Percentiles rank a stretch among this genome's conserved stretches.
Evolutionary conservation across 2,329 filamentous ascomycete species (phyloP).

Genomic region (Chaetomiaceae sp.): DNA sequence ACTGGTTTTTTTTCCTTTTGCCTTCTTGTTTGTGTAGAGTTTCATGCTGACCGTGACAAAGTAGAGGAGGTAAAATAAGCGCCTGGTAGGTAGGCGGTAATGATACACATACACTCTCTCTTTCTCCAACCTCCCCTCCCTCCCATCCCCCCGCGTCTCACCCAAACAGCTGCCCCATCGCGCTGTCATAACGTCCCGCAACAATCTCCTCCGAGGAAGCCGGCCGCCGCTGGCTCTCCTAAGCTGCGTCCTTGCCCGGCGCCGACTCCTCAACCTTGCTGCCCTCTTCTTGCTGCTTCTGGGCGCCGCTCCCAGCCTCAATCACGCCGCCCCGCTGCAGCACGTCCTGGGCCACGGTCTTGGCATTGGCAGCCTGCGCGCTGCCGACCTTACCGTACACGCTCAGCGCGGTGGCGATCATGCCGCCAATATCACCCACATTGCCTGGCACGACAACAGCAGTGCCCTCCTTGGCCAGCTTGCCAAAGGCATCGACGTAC

Average conservation of each 20-base stretch:
- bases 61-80: too few relatives aligned
- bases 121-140: too few relatives aligned
- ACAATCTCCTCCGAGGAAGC: too few relatives aligned
- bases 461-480: slow-evolving; percentile 91
- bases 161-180: background rate
- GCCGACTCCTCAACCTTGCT: too few relatives aligned
- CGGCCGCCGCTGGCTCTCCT: too few relatives aligned
- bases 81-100: too few relatives aligned
- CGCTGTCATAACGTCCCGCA: too few relatives aligned
- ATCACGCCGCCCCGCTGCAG: slow-evolving; percentile 32
- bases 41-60: slow-evolving; percentile 3
- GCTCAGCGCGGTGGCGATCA: slow-evolving; percentile 94
- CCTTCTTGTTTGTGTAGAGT: too few relatives aligned
- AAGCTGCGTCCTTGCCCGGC: background rate
- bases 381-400: slow-evolving; percentile 93
- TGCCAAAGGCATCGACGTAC: slow-evolving; percentile 88
- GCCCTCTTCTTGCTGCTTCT: too few relatives aligned
- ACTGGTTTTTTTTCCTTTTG: background rate
- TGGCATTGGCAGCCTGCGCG: slow-evolving; percentile 66
- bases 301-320: slow-evolving; percentile 19
- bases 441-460: slow-evolving; percentile 95
- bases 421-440: slow-evolving; percentile 89
- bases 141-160: too few relatives aligned
- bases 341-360: slow-evolving; percentile 54
- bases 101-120: slow-evolving; percentile 6